A percentile compares a stretch with the other conserved stretches of the same genome.
Conservation (phyloP, 2,329 filamentous ascomycete species). For the Harringtonia aguacate region DNA sequence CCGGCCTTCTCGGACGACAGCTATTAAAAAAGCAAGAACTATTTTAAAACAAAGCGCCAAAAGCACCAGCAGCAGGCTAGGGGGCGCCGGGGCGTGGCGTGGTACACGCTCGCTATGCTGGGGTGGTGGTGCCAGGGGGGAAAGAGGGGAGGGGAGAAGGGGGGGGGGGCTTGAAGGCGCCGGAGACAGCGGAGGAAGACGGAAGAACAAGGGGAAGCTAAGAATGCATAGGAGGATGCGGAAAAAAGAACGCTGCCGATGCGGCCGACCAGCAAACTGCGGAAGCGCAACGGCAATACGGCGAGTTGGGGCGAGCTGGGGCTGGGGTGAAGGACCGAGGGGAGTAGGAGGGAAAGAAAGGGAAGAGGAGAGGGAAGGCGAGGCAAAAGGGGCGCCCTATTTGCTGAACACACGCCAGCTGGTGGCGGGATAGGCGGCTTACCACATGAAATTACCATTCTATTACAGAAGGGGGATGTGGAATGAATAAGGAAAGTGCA, state of each 20-base stretch:
- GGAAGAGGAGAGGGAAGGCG: not conserved
- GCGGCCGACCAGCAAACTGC: not conserved
- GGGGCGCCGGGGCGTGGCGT: not conserved
- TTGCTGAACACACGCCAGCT: no score
- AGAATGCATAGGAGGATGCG: not conserved
- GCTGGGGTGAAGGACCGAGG: not conserved
- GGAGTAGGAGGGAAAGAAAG: not conserved
- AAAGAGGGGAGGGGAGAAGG: not conserved
- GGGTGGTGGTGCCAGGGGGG: no score
- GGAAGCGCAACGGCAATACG: not conserved
- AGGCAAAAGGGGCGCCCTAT: no score
- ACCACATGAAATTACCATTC: no score
- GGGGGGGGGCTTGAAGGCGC: no score
- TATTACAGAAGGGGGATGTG: no score
- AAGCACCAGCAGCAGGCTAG: no score
- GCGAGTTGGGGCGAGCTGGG: not conserved
- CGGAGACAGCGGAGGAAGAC: not conserved
- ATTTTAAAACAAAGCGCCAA: not conserved
- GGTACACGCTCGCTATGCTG: no score
- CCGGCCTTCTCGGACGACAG: not conserved
- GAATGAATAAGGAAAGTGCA: no score
- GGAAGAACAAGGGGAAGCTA: not conserved
- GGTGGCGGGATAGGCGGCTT: no score
- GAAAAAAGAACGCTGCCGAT: conserved; percentile 1
- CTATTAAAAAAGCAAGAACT: not conserved